Base-by-base conservation (phyloP, 208 protist species). In the Wallacemonas sp. region DNA sequence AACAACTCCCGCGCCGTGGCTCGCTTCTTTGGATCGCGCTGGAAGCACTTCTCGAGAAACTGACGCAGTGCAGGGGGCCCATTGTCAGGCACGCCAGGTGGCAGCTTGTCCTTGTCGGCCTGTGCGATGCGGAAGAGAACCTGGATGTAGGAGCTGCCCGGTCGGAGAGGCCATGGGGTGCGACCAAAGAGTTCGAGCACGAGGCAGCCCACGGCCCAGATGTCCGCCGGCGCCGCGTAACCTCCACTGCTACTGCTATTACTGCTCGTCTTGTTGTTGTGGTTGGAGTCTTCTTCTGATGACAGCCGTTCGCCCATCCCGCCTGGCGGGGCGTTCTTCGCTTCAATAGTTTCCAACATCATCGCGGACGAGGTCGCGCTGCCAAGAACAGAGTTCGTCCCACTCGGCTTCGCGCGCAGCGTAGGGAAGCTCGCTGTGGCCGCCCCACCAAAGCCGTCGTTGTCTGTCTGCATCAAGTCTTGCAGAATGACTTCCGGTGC, bases 171-270 rank as follows among this genome's bases (percentile, higher is more conserved):
- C 88, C 88, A 94, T 47, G 88, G 84, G 14, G 78, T 65, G 38
- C 88, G 84, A 0, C 88, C 88, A 8, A 96, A 74, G 17, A 96
- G 69, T 68, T 96, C 84, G 1, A 96, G 70, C 22, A 90, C 53
- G 1, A 94, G 76, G 49, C 90, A 96, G n/a, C 90, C 90, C 14
- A 91, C 78, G 54, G 87, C 86, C 90, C 90, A 96, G 33, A 96
- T 82, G 49, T 96, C 90, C 14, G 87, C 88, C 5, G 81, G 70
- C 27, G 66, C 74, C 27, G 82, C 65, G 80, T 96, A 96, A 26
- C 78, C 82, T 4, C 34, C 44, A 42, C 45, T 58, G 60, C 26
- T 19, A 59, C 33, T 31, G 51, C 44, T 34, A 38, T 15, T 17
- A 11, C 17, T 56, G 38, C 54, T 24, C 17, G n/a, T 61, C 39